Percentiles rank a stretch among this genome's conserved stretches.
These are phyloP conservation scores for Physcomitrium patens DNA, from an alignment of 225 moss, liverwort and hornwort species.

Conservation along the genomic window DNA sequence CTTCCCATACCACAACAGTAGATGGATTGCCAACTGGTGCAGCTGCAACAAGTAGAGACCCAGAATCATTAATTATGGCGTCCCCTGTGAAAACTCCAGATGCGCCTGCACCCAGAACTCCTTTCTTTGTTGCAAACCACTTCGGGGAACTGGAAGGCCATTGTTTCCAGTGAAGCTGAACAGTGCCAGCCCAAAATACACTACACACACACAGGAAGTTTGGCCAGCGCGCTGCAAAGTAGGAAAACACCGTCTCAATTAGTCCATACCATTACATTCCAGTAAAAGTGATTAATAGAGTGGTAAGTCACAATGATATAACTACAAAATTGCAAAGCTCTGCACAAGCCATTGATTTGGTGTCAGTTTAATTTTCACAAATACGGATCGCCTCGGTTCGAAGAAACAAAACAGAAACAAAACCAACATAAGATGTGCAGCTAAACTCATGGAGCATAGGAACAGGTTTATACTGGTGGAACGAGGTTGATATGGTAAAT, in stretches of 20 bases:
- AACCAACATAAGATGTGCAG: neutral
- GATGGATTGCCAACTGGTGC: slow-evolving; percentile 95
- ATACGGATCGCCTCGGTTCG: neutral
- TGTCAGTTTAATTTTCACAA: neutral
- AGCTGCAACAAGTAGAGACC: slow-evolving; percentile 83
- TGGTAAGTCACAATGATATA: neutral
- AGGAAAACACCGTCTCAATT: neutral
- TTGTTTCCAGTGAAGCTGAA: slow-evolving; percentile 96
- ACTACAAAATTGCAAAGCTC: neutral
- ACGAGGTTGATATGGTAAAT: slow-evolving; percentile 80
- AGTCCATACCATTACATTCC: neutral
- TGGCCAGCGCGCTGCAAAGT: slow-evolving; percentile 91
- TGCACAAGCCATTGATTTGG: neutral
- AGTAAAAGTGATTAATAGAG: neutral
- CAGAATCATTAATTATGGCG: slow-evolving; percentile 73
- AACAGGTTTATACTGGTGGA: slow-evolving; percentile 49
- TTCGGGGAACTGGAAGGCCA: slow-evolving; percentile 69
- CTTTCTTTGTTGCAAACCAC: slow-evolving; percentile 90
- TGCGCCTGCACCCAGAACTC: slow-evolving; percentile 92
- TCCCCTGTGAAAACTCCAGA: slow-evolving; percentile 91
- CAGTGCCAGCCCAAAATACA: slow-evolving; percentile 84
- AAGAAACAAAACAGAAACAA: neutral
- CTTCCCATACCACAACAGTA: slow-evolving; percentile 96
- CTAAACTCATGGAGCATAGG: neutral
- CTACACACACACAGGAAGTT: slow-evolving; percentile 89